These are phyloP conservation scores for Eimeria falciformis DNA, from an alignment of 169 alveolate genomes.

Conservation along the genomic window DNA sequence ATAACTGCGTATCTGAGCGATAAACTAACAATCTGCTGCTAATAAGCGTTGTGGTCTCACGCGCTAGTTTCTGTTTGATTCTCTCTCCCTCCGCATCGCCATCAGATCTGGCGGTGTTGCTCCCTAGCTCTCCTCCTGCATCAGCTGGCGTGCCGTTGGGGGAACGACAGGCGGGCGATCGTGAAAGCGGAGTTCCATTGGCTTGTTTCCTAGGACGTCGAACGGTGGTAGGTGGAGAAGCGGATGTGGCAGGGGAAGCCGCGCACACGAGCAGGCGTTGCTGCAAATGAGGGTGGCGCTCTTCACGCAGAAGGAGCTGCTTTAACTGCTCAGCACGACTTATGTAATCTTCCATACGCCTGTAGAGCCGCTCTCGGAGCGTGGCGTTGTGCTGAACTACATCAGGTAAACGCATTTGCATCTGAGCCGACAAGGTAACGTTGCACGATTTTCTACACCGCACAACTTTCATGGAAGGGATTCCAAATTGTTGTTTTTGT, in stretches of 20 bases:
- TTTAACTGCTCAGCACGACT: slow-evolving; percentile 81
- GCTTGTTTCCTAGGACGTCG: background rate
- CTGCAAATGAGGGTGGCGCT: background rate
- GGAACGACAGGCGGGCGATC: slow-evolving; percentile 58
- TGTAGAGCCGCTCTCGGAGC: slow-evolving; percentile 73
- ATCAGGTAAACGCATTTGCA: too few relatives aligned
- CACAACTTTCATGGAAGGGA: background rate
- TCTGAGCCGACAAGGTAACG: background rate
- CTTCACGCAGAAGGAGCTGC: slow-evolving; percentile 35
- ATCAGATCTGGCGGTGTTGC: slow-evolving; percentile 54
- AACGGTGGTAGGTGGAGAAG: slow-evolving; percentile 4
- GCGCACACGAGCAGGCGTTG: slow-evolving; percentile 37
- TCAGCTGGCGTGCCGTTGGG: slow-evolving; percentile 37
- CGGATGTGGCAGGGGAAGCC: slow-evolving; percentile 10
- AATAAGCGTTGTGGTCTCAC: slow-evolving; percentile 40
- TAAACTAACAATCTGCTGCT: background rate
- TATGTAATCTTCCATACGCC: slow-evolving; percentile 79
- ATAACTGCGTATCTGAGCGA: too few relatives aligned
- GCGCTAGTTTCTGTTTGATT: slow-evolving; percentile 67
- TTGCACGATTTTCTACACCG: background rate
- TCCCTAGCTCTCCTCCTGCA: slow-evolving; percentile 21
- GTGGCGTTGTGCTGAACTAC: slow-evolving; percentile 76
- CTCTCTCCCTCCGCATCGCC: slow-evolving; percentile 78
- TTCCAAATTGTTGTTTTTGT: background rate
- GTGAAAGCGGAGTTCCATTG: slow-evolving; percentile 7